Base-by-base conservation (phyloP, 202 grass and related monocot genomes). In the Digitaria exilis region DNA sequence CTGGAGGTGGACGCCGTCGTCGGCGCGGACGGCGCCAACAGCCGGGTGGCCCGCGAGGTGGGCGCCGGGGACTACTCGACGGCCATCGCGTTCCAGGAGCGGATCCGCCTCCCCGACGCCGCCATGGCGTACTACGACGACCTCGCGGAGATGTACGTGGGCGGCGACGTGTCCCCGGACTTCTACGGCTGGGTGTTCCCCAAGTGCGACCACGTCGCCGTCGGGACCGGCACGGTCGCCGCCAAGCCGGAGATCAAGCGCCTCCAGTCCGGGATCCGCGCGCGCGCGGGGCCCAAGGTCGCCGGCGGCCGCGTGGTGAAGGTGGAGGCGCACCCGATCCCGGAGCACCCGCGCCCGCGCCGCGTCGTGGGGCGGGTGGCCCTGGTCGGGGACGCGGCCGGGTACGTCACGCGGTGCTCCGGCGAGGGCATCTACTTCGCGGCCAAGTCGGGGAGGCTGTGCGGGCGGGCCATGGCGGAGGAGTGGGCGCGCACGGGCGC, bases 161-260 rank as follows among this genome's bases (percentile, higher is more conserved):
- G 93, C 66, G 80, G 65, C 10, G 93, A 96, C 87, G 93, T 98
- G 19, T 98, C 96, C 3, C 96, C 93, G 15, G 96, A 98, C 78
- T 98, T 96, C 89, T 98, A 98, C 80, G 96, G 82, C 39, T 98
- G 96, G 91, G 96, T 98, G 57, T 96, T 98, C 89, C 96, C 96
- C 65, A 96, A 94, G 72, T 98, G 96, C 85, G 96, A 98, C 83
- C 96, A 98, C 79, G 93, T 98, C 6, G 93, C 96, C 58, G 96
- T 98, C 44, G 96, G 96, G 18, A 98, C 91, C 7, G 91, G 93
- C 39, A 98, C 96, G 1, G 85, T 90, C n/a, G 75, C 64, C 48
- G 89, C 92, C 73, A 98, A 98, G 85, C 77, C 89, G 41, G 87
- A 90, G 7, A 93, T 98, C 69, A 95, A 95, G 85, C 83, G 72